A percentile compares a stretch with the other conserved stretches of the same genome.
These are phyloP conservation scores for Bruguiera parviflora DNA, from an alignment of 345 rosid genomes.

Conservation along the genomic window DNA sequence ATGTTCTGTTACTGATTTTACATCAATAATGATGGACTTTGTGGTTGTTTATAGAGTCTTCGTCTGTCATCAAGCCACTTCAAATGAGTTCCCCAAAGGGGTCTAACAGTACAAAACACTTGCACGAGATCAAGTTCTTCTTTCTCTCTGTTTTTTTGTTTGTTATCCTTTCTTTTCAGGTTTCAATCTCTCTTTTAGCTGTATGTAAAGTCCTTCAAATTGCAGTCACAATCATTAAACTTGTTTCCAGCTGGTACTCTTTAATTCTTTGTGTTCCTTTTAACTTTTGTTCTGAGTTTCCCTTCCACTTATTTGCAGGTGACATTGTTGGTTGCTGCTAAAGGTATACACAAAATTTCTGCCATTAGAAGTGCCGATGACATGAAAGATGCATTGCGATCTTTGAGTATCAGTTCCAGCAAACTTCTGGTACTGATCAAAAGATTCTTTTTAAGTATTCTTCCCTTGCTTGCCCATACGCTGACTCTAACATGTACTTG, in stretches of 20 bases:
- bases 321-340: slow-evolving; percentile 15
- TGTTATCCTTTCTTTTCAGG: neutral
- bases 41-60: too few species aligned
- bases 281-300: neutral
- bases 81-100: too few species aligned
- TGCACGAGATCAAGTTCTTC: too few species aligned
- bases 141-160: neutral
- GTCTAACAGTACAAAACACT: too few species aligned
- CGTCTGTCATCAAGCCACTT: too few species aligned
- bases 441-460: neutral
- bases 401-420: slow-evolving; percentile 12
- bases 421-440: slow-evolving; percentile 15
- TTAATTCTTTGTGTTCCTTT: neutral
- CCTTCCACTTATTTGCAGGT: slow-evolving; percentile 7
- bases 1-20: too few species aligned
- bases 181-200: neutral
- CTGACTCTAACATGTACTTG: neutral
- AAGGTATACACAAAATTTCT: slow-evolving; percentile 15
- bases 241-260: neutral
- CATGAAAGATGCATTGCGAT: slow-evolving; percentile 20
- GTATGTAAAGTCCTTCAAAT: neutral
- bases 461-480: neutral
- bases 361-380: slow-evolving; percentile 9
- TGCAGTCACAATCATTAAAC: neutral
- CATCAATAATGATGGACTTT: too few species aligned